Evolutionary conservation across 2,329 filamentous ascomycete species (phyloP), one percentile per base, ranked within the genome.

Genomic region (Penicillium rolfsii): DNA sequence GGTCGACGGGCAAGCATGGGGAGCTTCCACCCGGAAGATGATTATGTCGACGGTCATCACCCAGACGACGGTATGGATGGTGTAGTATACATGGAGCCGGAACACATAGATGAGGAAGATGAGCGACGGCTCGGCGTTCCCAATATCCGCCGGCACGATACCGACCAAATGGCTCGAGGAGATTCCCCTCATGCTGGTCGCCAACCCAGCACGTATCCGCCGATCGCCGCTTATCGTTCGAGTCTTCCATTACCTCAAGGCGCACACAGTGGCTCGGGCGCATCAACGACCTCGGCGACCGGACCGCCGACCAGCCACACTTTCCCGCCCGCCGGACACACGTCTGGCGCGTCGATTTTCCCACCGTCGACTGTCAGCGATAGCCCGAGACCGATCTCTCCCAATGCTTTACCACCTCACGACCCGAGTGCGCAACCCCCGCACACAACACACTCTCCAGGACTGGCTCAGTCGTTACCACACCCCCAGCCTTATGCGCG

Each of bases 1-100:
- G 95, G 95, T 59, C 87, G 95, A 59, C 85, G 95, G 66, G 89
- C 92, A 41, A 97, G 93, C 70, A 89, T 93, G 84, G 89, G 89
- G 46, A 89, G 89, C 73, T 96, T 93, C 75, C 89, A 87, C 30
- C 88, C 89, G 19, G 90, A 93, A 38, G 91, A 93, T 57, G 91
- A 95, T 50, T 82, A 87, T 60, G 75, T 72, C 0, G 79, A 81
- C 35, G 74, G 71, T 43, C 79, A 63, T 76, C 73, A 80, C 53
- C 76, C 78, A 22, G 83, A 86, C 8, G 86, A 88, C 56, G 78
- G 79, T 52, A 89, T 89, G 86, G 85, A 88, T 62, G 86, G 86
- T 4, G 77, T 88, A 30, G 81, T 88, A 60, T 89, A 88, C 67
- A 79, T 77, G 41, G 81, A 83, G 60, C 79, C 80, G 9, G 80